phyloP scores from a whole-genome alignment of 2,329 filamentous ascomycete genomes.

The Magnaporthiopsis rhizophila region DNA sequence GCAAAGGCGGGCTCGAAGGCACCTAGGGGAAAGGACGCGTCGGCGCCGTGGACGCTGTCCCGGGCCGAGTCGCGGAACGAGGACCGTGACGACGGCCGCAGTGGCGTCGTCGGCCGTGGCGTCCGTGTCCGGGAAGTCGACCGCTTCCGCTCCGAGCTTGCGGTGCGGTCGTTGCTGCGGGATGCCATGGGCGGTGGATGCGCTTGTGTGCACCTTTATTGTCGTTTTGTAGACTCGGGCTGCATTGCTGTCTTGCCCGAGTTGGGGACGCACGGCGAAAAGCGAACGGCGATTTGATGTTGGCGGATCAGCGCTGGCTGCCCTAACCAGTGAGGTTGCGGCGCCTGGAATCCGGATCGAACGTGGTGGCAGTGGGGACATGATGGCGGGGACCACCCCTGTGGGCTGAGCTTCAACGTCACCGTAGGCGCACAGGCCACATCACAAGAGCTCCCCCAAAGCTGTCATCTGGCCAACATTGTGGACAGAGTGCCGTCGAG shows the following conservation, averaged over 20 bases:
- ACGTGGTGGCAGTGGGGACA: neutral
- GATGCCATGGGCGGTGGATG: neutral
- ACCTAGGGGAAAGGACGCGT: conserved; percentile 61
- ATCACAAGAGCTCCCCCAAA: neutral
- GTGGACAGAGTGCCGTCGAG: neutral
- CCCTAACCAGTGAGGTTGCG: neutral
- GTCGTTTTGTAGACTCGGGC: neutral
- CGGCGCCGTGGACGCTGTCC: conserved; percentile 42
- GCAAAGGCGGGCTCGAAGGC: conserved; percentile 83
- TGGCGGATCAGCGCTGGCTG: neutral
- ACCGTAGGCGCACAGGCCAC: neutral
- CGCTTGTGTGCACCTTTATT: neutral
- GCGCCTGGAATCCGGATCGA: neutral
- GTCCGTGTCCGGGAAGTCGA: conserved; percentile 55
- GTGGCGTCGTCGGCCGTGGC: conserved; percentile 82
- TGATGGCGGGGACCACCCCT: neutral
- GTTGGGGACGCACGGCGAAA: neutral
- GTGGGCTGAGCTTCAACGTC: neutral
- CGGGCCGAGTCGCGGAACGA: conserved; percentile 74
- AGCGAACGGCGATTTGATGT: neutral
- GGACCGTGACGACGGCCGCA: conserved; percentile 82
- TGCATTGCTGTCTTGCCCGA: neutral
- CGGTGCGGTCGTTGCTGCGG: neutral
- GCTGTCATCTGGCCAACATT: neutral
- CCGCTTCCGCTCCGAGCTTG: conserved; percentile 22